Evolutionary conservation across 2,329 filamentous ascomycete species (phyloP).

Genomic region (Capronia americana): DNA sequence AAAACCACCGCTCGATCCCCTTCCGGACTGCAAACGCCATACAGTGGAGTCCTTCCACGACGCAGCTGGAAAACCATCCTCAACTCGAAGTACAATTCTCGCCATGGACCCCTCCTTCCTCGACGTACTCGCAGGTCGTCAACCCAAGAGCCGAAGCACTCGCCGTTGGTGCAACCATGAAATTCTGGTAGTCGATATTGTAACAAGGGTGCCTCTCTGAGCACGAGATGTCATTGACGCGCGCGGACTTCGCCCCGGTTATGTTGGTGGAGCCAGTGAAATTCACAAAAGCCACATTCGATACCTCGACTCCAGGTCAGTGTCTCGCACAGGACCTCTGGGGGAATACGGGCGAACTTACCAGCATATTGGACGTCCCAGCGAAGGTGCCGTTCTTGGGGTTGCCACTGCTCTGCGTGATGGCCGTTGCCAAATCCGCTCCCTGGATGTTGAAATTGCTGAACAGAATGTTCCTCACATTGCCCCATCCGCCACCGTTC

Average conservation of each 20-base stretch:
- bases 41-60: not conserved
- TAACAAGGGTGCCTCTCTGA: not conserved
- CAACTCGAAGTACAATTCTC: not conserved
- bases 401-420: constrained; percentile 58
- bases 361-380: constrained; percentile 59
- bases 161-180: not conserved
- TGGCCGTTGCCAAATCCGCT: constrained; percentile 51
- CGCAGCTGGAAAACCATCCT: not conserved
- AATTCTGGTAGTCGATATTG: constrained; percentile 2
- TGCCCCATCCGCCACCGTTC: constrained; percentile 62
- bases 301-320: not conserved
- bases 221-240: not conserved
- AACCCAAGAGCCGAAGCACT: not conserved
- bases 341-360: constrained; percentile 42
- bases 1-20: not conserved
- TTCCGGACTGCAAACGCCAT: not conserved
- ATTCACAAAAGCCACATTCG: constrained; percentile 5
- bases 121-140: constrained; percentile 2
- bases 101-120: not conserved
- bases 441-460: constrained; percentile 59
- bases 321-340: not conserved
- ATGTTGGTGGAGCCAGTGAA: constrained; percentile 1
- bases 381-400: constrained; percentile 52
- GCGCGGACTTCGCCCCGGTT: not conserved
- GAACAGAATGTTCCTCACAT: constrained; percentile 58